Evolutionary conservation across 108 stramenopile genomes (phyloP), one percentile per base, ranked within the genome.

Genomic region (Nitzschia palea): DNA sequence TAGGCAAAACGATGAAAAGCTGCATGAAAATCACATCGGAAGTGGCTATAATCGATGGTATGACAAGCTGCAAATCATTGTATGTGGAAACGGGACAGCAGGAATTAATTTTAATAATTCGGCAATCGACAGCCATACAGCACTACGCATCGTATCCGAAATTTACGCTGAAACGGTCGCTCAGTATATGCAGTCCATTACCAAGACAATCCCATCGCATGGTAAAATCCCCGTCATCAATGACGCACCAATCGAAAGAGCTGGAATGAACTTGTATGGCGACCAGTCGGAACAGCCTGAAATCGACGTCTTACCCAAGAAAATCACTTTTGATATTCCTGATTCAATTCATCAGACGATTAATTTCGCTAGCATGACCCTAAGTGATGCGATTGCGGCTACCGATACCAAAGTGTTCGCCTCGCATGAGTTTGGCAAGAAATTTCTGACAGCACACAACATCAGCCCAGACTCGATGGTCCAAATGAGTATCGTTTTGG

Each of bases 41-140:
- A 82, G 84, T 8, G 89, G 86, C 43, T 80, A 80, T 72, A 94
- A 94, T 62, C 85, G 93, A 18, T 94, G 90, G 90, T 94, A 94
- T 61, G 93, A 94, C 70, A 94, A 94, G 70, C 65, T 94, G 6
- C 93, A 94, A 77, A 63, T 91, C 8, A 84, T 81, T 44, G 80
- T 84, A 8, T 70, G 78, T 31, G 70, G 55, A 4, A 80, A 84
- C 36, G 81, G 82, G 20, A 80, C 62, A 30, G 65, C 76, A 28
- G 82, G 82, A 40, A 78, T 93, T 65, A 93, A 93, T 65, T 93
- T 93, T 81, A 88, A 90, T 76, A 89, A 94, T 55, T 85, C 86
- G 40, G 87, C 90, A 9, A 88, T 95, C 48, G 94, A 95, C 66
- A 90, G 94, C 1, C 94, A 95, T 73, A 95, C 90, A 1, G 89